Conservation (phyloP, 495 filamentous ascomycete species). For the Podospora bellae-mahoneyi region DNA sequence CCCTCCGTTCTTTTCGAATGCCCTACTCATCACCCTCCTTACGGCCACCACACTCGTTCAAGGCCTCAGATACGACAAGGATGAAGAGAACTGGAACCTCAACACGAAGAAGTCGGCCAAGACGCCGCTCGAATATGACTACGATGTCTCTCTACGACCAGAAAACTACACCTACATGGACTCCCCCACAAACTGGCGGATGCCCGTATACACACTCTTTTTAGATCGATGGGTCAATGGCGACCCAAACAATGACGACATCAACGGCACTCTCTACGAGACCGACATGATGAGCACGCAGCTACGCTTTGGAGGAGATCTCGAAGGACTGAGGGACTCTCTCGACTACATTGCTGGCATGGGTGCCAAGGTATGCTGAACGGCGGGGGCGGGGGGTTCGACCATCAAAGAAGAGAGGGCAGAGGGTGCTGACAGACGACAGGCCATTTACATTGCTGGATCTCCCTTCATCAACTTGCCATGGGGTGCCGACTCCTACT, state of each 20-base stretch:
- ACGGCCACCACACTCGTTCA: conserved; percentile 27
- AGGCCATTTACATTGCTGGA: conserved; percentile 67
- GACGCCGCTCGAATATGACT: conserved; percentile 60
- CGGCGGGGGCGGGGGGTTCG: no score
- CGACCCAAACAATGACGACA: conserved; percentile 67
- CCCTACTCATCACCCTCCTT: conserved; percentile 29
- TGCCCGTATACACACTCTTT: conserved; percentile 70
- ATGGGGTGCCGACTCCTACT: conserved; percentile 66
- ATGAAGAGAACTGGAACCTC: conserved; percentile 55
- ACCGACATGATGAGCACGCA: conserved; percentile 66
- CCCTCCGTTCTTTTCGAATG: conserved; percentile 31
- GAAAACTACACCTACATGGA: conserved; percentile 49
- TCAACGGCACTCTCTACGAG: conserved; percentile 66
- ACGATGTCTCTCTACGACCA: conserved; percentile 47
- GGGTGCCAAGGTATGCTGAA: conserved; percentile 56
- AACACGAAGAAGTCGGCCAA: conserved; percentile 60
- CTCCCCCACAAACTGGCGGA: conserved; percentile 66
- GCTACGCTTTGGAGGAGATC: conserved; percentile 71
- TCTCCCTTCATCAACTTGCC: conserved; percentile 67
- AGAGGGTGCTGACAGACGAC: conserved; percentile 10
- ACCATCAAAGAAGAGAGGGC: background rate
- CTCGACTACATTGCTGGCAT: conserved; percentile 73
- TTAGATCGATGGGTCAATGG: conserved; percentile 71
- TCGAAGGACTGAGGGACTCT: conserved; percentile 60
- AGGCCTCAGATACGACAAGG: conserved; percentile 55